Evolutionary conservation across 2,329 filamentous ascomycete species (phyloP).

Genomic region (Parafenestella ontariensis): DNA sequence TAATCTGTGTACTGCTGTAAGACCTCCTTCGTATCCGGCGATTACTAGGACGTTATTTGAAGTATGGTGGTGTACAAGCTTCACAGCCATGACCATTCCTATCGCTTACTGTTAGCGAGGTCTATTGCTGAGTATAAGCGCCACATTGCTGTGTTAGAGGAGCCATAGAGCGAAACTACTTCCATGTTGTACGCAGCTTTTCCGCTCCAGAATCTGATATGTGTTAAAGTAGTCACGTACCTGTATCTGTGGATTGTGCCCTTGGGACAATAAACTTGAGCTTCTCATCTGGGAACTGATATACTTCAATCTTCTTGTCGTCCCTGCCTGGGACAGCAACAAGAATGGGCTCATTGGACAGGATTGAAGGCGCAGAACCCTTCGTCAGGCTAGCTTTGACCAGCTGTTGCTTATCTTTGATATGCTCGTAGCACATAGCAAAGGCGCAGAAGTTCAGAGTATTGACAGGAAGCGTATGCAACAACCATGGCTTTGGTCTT

Average conservation of each 20-base stretch:
- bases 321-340: conserved; percentile 74
- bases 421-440: conserved; percentile 59
- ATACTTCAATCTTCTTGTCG: conserved; percentile 75
- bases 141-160: too few species aligned
- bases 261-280: conserved; percentile 68
- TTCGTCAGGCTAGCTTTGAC: conserved; percentile 5
- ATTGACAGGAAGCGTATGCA: conserved; percentile 84
- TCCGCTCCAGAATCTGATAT: neutral
- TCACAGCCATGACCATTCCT: conserved; percentile 90
- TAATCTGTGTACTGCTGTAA: conserved; percentile 70
- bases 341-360: conserved; percentile 56
- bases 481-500: conserved; percentile 77
- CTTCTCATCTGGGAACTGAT: conserved; percentile 76
- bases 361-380: conserved; percentile 1
- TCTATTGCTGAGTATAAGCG: conserved; percentile 11
- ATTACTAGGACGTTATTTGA: conserved; percentile 65
- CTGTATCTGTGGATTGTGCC: conserved; percentile 52
- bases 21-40: conserved; percentile 86
- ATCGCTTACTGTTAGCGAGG: conserved; percentile 51
- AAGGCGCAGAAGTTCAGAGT: conserved; percentile 96
- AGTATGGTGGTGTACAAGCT: conserved; percentile 32
- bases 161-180: too few species aligned
- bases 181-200: too few species aligned
- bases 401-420: neutral
- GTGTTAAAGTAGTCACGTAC: conserved; percentile 22